Evolutionary conservation across 768 basidiomycete species (phyloP).

Genomic region (Agaricus blazei): DNA sequence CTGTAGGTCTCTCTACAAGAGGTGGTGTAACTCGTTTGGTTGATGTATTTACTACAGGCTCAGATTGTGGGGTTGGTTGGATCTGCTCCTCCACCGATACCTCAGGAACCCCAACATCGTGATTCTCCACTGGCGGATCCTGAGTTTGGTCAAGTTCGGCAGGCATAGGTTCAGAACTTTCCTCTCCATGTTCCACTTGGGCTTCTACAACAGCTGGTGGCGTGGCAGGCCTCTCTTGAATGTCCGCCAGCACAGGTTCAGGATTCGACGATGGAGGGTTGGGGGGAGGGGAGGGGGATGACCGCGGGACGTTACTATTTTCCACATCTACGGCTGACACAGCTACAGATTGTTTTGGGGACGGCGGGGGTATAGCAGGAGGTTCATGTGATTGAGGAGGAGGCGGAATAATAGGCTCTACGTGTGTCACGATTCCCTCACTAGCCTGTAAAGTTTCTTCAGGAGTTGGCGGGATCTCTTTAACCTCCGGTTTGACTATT

Average conservation of each 20-base stretch:
- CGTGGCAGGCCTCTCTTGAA: not conserved
- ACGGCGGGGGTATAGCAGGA: not conserved
- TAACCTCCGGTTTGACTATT: conserved; percentile 1
- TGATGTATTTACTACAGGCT: not conserved
- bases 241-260: not conserved
- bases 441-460: not conserved
- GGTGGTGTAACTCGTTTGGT: not conserved
- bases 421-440: not conserved
- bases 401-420: not conserved
- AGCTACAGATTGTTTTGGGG: not conserved
- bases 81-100: not conserved
- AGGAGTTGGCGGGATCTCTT: not conserved
- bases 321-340: not conserved
- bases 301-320: not conserved
- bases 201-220: not conserved
- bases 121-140: not conserved
- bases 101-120: not conserved
- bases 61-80: not conserved
- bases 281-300: not conserved
- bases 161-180: not conserved
- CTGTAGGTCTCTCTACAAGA: not conserved
- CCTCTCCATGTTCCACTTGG: not conserved
- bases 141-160: not conserved
- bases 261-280: not conserved
- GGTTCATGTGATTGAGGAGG: not conserved